These are phyloP conservation scores for Kuraishia ogatae DNA, from an alignment of 805 yeast genomes.

Conservation along the genomic window DNA sequence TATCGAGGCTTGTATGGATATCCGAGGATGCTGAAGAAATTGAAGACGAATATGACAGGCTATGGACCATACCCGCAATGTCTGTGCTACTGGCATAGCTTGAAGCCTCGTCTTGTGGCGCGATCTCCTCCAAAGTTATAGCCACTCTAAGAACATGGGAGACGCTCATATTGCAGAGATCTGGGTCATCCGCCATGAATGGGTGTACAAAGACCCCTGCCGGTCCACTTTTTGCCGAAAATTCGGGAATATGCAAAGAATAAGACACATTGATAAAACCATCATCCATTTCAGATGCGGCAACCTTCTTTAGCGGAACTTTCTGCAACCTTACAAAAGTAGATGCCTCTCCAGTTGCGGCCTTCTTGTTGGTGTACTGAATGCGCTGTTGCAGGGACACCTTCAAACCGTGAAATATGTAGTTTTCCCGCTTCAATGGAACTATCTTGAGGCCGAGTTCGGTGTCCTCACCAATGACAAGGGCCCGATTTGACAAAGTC, in stretches of 20 bases:
- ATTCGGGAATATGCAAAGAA: background rate
- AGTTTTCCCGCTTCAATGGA: slow-evolving; percentile 14
- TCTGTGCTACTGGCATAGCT: background rate
- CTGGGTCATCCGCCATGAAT: background rate
- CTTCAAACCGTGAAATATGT: slow-evolving; percentile 13
- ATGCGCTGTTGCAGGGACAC: slow-evolving; percentile 16
- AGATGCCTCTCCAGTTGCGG: background rate
- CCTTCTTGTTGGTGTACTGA: slow-evolving; percentile 5
- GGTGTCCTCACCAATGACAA: slow-evolving; percentile 12
- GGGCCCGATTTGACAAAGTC: slow-evolving; percentile 9
- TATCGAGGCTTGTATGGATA: background rate
- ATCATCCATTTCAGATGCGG: background rate
- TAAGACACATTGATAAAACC: background rate
- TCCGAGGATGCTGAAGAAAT: background rate
- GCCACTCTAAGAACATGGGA: slow-evolving; percentile 12
- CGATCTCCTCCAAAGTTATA: slow-evolving; percentile 4
- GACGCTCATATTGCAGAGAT: background rate
- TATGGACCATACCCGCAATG: background rate
- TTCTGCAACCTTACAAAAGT: background rate
- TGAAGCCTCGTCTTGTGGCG: slow-evolving; percentile 2
- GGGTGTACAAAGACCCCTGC: background rate
- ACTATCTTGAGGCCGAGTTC: slow-evolving; percentile 11
- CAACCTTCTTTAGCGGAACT: background rate
- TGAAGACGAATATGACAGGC: background rate
- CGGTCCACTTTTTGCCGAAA: background rate